Evolutionary conservation across 495 filamentous ascomycete genomes (phyloP).

Genomic region (Elasticomyces elasticus): DNA sequence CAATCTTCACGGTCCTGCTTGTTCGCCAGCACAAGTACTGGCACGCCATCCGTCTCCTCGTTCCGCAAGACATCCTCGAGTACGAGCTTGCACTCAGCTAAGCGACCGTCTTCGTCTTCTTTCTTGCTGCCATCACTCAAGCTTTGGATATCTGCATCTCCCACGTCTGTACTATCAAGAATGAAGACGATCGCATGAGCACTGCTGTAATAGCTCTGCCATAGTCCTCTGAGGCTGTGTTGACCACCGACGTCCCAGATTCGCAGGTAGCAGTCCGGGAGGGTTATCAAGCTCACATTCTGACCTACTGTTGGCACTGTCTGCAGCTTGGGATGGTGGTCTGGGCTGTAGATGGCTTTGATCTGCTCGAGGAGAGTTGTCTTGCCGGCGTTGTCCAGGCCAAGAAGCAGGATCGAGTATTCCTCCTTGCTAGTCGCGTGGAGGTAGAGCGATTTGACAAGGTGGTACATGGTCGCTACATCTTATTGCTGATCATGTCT

Average conservation of each 20-base stretch:
- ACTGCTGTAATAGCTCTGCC: conserved; percentile 88
- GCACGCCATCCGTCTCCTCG: conserved; percentile 78
- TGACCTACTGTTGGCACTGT: conserved; percentile 97
- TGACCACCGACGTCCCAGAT: conserved; percentile 98
- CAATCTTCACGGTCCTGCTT: conserved; percentile 98
- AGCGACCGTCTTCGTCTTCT: conserved; percentile 50
- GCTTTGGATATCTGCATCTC: conserved; percentile 52
- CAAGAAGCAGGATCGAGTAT: conserved; percentile 94
- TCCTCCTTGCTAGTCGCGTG: conserved; percentile 96
- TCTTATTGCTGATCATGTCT: too few species aligned
- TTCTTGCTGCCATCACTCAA: conserved; percentile 10
- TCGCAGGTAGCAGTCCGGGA: conserved; percentile 90
- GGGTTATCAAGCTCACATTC: conserved; percentile 80
- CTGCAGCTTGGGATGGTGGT: conserved; percentile 39
- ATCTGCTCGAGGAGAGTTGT: conserved; percentile 95
- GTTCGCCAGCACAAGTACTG: conserved; percentile 85
- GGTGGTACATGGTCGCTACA: conserved; percentile 73
- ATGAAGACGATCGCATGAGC: conserved; percentile 97
- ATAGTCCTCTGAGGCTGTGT: conserved; percentile 74
- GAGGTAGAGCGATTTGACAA: conserved; percentile 87
- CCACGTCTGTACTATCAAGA: conserved; percentile 86
- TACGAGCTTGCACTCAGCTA: conserved; percentile 82
- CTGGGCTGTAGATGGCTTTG: conserved; percentile 69
- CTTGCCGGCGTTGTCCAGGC: conserved; percentile 96
- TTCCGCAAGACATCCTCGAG: conserved; percentile 79